phyloP scores from a whole-genome alignment of 2,329 filamentous ascomycete species.

The Metarhizium robertsii region DNA sequence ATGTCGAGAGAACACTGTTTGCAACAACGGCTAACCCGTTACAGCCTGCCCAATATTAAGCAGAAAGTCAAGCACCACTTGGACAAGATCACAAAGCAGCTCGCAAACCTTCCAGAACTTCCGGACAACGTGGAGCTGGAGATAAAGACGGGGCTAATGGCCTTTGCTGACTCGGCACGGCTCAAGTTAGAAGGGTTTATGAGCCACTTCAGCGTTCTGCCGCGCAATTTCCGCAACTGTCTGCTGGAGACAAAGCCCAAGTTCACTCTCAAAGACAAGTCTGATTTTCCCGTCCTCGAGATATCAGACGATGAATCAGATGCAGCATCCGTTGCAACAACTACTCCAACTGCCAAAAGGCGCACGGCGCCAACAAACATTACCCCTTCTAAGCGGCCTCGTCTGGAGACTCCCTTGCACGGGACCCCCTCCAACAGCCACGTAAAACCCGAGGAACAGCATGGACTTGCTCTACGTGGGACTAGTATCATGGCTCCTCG shows the following conservation, averaged over 20 bases:
- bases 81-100: constrained; percentile 39
- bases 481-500: constrained; percentile 1
- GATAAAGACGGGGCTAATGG: constrained; percentile 49
- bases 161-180: constrained; percentile 44
- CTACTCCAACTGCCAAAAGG: constrained; percentile 21
- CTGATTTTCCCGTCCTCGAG: constrained; percentile 25
- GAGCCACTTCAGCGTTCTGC: constrained; percentile 34
- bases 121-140: constrained; percentile 59
- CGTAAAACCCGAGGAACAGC: constrained; percentile 31
- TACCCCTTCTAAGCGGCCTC: constrained; percentile 26
- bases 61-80: constrained; percentile 42
- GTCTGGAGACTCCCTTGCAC: constrained; percentile 12
- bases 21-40: constrained; percentile 9
- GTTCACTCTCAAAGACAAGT: constrained; percentile 30
- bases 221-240: constrained; percentile 40
- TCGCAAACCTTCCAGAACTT: constrained; percentile 55
- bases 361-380: constrained; percentile 14
- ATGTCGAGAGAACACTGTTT: background rate
- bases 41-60: constrained; percentile 42
- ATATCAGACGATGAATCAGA: constrained; percentile 32
- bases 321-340: constrained; percentile 14
- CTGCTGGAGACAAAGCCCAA: constrained; percentile 37
- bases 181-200: constrained; percentile 41
- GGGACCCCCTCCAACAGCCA: constrained; percentile 10
- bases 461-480: constrained; percentile 3